These are phyloP conservation scores for Nothomitra cinnamomea DNA, from an alignment of 2,329 filamentous ascomycete genomes.

Conservation along the genomic window DNA sequence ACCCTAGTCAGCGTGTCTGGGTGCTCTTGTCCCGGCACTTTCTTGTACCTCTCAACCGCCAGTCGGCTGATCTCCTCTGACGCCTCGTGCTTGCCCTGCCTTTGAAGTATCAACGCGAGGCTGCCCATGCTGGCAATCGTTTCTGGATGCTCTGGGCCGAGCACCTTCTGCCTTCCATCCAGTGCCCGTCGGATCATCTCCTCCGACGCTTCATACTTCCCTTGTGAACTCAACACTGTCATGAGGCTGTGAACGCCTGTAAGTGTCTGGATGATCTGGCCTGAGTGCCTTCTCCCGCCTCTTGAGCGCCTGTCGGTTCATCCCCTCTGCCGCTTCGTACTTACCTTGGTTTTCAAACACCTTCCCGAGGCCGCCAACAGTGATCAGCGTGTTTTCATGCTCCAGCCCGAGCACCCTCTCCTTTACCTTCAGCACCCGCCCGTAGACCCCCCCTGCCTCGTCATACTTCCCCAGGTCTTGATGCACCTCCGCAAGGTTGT, in stretches of 20 bases:
- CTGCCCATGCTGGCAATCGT: neutral
- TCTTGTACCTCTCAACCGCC: neutral
- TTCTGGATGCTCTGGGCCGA: neutral
- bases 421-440: neutral
- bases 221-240: neutral
- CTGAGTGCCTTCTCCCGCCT: neutral
- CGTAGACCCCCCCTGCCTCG: conserved; percentile 10
- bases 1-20: conserved; percentile 1
- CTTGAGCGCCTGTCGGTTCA: neutral
- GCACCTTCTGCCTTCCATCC: neutral
- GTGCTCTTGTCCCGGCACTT: neutral
- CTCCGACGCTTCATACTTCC: neutral
- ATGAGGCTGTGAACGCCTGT: neutral
- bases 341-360: neutral
- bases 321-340: neutral
- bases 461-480: conserved; percentile 13
- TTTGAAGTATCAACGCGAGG: neutral
- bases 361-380: neutral
- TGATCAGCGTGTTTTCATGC: neutral
- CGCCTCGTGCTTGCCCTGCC: neutral
- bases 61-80: neutral
- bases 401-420: conserved; percentile 6
- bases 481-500: neutral
- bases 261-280: neutral
- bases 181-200: neutral